phyloP scores from a whole-genome alignment of 2,329 filamentous ascomycete genomes.

The Scleromitrula shiraiana region DNA sequence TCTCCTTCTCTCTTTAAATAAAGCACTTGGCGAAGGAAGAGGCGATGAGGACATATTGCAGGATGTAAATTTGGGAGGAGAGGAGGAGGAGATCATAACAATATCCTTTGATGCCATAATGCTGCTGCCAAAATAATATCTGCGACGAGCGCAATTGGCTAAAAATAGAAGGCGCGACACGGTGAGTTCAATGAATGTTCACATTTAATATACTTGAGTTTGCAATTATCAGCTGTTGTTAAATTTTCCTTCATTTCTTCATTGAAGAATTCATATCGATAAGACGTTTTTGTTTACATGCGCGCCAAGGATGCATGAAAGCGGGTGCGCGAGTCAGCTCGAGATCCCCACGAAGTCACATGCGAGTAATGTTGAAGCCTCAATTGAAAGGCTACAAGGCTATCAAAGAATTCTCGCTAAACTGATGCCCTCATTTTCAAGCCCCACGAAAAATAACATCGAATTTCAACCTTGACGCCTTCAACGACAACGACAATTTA shows the following conservation, averaged over 20 bases:
- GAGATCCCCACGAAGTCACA: conserved; percentile 7
- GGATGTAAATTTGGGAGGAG: conserved; percentile 13
- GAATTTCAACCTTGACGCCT: conserved; percentile 24
- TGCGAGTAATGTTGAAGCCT: background rate
- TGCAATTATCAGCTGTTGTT: background rate
- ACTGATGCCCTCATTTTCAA: conserved; percentile 6
- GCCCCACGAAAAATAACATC: conserved; percentile 21
- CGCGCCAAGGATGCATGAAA: no score
- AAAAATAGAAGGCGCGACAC: conserved; percentile 21
- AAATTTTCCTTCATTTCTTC: background rate
- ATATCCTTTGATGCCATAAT: conserved; percentile 34
- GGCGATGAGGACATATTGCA: conserved; percentile 27
- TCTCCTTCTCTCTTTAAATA: conserved; percentile 34
- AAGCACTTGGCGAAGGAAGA: conserved; percentile 42
- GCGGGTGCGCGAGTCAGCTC: background rate
- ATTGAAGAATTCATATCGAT: no score
- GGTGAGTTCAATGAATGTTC: conserved; percentile 9
- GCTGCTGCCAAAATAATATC: conserved; percentile 9
- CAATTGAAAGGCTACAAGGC: no score
- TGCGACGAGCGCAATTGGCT: conserved; percentile 21
- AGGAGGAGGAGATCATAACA: conserved; percentile 20
- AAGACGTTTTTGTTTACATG: no score
- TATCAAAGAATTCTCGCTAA: no score
- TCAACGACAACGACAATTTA: conserved; percentile 29
- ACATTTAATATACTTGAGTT: no score